These are phyloP conservation scores for Gossypium bickii DNA, from an alignment of 345 rosid species.

Conservation along the genomic window DNA sequence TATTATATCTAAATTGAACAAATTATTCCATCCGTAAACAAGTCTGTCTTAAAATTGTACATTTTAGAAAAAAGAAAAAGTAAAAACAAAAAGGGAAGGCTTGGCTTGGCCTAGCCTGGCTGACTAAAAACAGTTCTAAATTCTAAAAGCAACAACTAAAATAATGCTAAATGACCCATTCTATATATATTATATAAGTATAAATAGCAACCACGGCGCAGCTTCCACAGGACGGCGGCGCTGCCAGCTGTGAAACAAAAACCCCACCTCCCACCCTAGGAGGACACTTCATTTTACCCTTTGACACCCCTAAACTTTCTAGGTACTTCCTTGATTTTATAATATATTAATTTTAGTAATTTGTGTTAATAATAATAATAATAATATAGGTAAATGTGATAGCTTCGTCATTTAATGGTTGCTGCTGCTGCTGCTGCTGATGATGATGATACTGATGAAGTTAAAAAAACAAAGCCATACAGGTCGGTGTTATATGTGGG, in stretches of 20 bases:
- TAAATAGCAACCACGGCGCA: neutral
- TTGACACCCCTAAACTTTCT: neutral
- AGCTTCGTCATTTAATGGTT: neutral
- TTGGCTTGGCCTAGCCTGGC: neutral
- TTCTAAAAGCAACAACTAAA: too few relatives aligned
- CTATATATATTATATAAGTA: too few relatives aligned
- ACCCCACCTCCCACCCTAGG: neutral
- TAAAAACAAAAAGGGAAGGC: neutral
- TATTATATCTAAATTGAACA: too few relatives aligned
- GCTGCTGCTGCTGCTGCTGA: neutral
- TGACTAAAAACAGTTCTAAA: neutral
- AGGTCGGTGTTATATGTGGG: neutral
- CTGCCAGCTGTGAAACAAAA: neutral
- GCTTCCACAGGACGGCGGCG: slow-evolving; percentile 2
- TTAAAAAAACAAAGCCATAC: too few relatives aligned
- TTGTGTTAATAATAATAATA: neutral
- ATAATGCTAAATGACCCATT: neutral
- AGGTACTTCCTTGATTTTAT: neutral
- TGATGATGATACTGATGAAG: neutral
- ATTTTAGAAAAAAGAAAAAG: too few relatives aligned
- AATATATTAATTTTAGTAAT: neutral
- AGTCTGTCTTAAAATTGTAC: too few relatives aligned
- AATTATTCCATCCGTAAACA: too few relatives aligned
- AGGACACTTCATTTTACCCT: neutral
- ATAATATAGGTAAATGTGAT: neutral